Percentiles rank a stretch among this genome's conserved stretches.
These are phyloP conservation scores for Bisporella sp. DNA, from an alignment of 2,329 filamentous ascomycete genomes.

Conservation along the genomic window DNA sequence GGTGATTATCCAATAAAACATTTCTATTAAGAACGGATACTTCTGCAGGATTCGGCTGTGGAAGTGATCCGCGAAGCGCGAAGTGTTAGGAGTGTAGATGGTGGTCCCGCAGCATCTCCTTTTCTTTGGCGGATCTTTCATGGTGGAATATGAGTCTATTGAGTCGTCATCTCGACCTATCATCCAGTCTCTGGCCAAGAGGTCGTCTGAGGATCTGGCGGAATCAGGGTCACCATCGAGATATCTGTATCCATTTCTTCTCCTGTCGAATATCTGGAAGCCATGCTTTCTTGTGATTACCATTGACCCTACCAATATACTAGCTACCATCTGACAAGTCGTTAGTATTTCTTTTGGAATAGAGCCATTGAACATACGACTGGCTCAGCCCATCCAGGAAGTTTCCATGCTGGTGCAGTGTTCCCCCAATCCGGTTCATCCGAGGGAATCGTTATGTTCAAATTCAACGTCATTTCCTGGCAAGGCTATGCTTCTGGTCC, in stretches of 20 bases:
- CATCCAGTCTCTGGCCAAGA: slow-evolving; percentile 22
- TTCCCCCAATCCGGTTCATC: slow-evolving; percentile 26
- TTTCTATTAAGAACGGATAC: slow-evolving; percentile 58
- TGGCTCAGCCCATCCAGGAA: slow-evolving; percentile 28
- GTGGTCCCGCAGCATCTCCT: slow-evolving; percentile 42
- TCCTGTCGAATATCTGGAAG: slow-evolving; percentile 18
- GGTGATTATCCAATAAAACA: slow-evolving; percentile 60
- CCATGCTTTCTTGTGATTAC: slow-evolving; percentile 21
- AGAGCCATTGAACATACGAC: slow-evolving; percentile 15
- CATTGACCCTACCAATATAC: slow-evolving; percentile 26
- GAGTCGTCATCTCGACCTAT: slow-evolving; percentile 10
- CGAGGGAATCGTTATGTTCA: slow-evolving; percentile 14
- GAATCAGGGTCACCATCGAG: slow-evolving; percentile 21
- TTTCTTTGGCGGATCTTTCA: slow-evolving; percentile 38
- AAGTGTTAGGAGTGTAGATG: slow-evolving; percentile 50
- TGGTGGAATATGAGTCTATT: slow-evolving; percentile 18
- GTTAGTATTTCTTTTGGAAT: background rate
- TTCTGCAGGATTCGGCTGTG: slow-evolving; percentile 59
- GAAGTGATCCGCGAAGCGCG: slow-evolving; percentile 50
- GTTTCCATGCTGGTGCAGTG: slow-evolving; percentile 24
- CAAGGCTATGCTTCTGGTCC: no score
- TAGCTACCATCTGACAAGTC: slow-evolving; percentile 24
- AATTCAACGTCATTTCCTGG: slow-evolving; percentile 8
- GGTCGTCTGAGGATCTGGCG: slow-evolving; percentile 24
- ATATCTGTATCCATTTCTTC: slow-evolving; percentile 11